A percentile compares a stretch with the other conserved stretches of the same genome.
Conservation (phyloP, 1,284 basidiomycete species). For the Cystobasidium pallidum region DNA sequence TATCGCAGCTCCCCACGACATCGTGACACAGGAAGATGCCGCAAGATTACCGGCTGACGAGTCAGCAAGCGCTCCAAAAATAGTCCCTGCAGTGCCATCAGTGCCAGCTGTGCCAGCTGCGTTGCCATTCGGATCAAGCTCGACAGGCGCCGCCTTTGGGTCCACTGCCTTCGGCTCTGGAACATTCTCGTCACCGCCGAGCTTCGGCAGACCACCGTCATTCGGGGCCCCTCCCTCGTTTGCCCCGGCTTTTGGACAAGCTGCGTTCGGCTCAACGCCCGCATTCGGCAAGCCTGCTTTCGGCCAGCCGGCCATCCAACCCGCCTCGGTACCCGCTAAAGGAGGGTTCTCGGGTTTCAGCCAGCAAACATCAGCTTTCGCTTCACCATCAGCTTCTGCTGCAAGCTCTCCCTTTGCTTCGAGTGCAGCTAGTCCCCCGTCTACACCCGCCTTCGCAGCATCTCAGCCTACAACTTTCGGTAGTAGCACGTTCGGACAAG, state of each 20-base stretch:
- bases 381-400: constrained; percentile 15
- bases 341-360: constrained; percentile 44
- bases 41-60: constrained; percentile 22
- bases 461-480: constrained; percentile 1
- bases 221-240: constrained; percentile 34
- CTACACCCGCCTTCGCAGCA: constrained; percentile 10
- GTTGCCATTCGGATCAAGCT: constrained; percentile 23
- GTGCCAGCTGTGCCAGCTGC: constrained; percentile 37
- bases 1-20: constrained; percentile 54
- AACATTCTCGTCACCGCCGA: constrained; percentile 21
- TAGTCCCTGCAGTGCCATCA: not conserved
- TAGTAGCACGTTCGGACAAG: not conserved
- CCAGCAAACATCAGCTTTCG: constrained; percentile 28
- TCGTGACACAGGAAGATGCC: constrained; percentile 43
- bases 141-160: not conserved
- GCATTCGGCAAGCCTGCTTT: constrained; percentile 37
- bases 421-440: not conserved
- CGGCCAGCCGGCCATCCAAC: constrained; percentile 30
- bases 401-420: constrained; percentile 24
- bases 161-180: constrained; percentile 7
- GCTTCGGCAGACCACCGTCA: constrained; percentile 21
- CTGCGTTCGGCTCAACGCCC: constrained; percentile 23
- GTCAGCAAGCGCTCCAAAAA: constrained; percentile 21
- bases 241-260: constrained; percentile 37
- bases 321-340: constrained; percentile 15